Evolutionary conservation across 495 filamentous ascomycete genomes (phyloP), one percentile per base, ranked within the genome.

Genomic region (Trichoderma asperelloides): DNA sequence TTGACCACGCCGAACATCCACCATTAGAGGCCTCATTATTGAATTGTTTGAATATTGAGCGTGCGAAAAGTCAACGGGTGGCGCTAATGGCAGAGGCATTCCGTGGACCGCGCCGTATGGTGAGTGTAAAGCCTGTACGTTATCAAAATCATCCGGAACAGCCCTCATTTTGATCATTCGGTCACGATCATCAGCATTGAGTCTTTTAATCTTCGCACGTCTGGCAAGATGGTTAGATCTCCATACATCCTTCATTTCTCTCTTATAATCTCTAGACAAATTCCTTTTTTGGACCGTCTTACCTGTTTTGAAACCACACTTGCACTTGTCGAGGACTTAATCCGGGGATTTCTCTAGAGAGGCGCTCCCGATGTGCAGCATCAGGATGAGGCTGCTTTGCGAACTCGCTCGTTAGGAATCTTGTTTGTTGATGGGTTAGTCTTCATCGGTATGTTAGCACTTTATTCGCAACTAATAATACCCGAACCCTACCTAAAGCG

Each of bases 281-380:
- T 67, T 65, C 1, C 4, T 16, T 60, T 60, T 51, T 68, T 51
- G 64, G 40, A 66, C 65, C 65, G 18, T 66, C 84, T 70, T 83
- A 96, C 94, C 94, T 87, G 78, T 98, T 98, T 78, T 98, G 94
- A 77, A 98, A 98, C 94, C 94, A 98, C 68, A 98, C 94, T 79
- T 98, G 94, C 11, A 98, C 94, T 74, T 98, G 94, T 67, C 94
- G 87, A 49, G 94, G 92, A 68, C 91, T 97, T 57, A 98, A 79
- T 12, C 94, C 94, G 55, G 94, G 94, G 65, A 98, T 97, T 73
- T 97, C 94, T 67, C 90, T 82, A 40, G 94, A 94, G 64, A 98
- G 80, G 40, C 93, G 83, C 76, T 97, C 93, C 67, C 94, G 86
- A 78, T 98, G 93, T 57, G 91, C 90, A 39, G 94, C 93, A 76